Percentiles rank a stretch among this genome's conserved stretches.
phyloP scores from a whole-genome alignment of 1,139 yeast species.

The Lodderomyces pseudojiufengensis region DNA sequence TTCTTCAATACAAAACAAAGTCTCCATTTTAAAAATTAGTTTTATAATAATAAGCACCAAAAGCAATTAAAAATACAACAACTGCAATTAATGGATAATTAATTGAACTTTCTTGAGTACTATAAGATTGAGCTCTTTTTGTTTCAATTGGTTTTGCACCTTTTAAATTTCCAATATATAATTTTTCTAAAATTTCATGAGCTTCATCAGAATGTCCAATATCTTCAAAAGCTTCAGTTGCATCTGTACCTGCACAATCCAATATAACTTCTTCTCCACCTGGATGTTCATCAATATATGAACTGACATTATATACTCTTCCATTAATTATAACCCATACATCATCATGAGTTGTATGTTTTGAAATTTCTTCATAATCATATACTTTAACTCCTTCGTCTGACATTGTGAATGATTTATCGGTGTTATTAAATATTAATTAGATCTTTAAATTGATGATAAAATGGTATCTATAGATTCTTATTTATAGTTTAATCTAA shows the following conservation, averaged over 20 bases:
- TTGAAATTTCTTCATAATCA: slow-evolving; percentile 59
- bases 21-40: slow-evolving; percentile 7
- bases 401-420: slow-evolving; percentile 23
- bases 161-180: slow-evolving; percentile 63
- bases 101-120: slow-evolving; percentile 25
- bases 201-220: slow-evolving; percentile 99
- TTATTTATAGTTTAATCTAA: no score
- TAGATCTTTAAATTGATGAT: no score
- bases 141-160: slow-evolving; percentile 29
- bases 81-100: slow-evolving; percentile 41
- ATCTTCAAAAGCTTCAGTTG: slow-evolving; percentile 92
- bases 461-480: no score
- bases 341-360: slow-evolving; percentile 76
- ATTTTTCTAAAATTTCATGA: slow-evolving; percentile 62
- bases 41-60: slow-evolving; percentile 49
- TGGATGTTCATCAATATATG: slow-evolving; percentile 86
- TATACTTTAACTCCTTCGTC: slow-evolving; percentile 21
- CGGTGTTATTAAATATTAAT: no score
- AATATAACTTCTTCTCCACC: slow-evolving; percentile 97
- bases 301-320: slow-evolving; percentile 81
- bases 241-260: slow-evolving; percentile 90
- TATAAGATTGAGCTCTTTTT: slow-evolving; percentile 12
- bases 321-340: slow-evolving; percentile 90
- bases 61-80: slow-evolving; percentile 50
- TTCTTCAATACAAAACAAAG: no score